phyloP scores from a whole-genome alignment of 2,329 filamentous ascomycete genomes.

The Stachybotrys echinatus region DNA sequence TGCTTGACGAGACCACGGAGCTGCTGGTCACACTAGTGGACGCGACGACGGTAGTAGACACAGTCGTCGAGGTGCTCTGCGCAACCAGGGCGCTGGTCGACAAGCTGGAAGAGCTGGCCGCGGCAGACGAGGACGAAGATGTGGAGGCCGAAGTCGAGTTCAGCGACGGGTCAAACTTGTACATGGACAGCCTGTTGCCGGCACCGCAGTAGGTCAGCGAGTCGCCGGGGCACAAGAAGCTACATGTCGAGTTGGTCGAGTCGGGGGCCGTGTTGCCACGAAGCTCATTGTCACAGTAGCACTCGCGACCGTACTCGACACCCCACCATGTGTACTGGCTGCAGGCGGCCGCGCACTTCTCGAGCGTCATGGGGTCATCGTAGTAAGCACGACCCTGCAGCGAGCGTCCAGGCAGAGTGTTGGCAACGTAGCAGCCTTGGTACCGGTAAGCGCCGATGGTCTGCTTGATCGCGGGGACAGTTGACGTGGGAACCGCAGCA shows the following conservation, averaged over 20 bases:
- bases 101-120: not conserved
- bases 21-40: not conserved
- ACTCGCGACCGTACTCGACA: conserved; percentile 28
- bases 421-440: not conserved
- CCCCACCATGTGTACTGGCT: not conserved
- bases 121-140: not conserved
- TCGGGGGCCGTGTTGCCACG: conserved; percentile 19
- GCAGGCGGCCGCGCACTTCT: not conserved
- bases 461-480: not conserved
- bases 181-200: conserved; percentile 24
- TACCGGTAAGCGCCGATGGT: conserved; percentile 1
- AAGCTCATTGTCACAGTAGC: conserved; percentile 30
- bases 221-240: conserved; percentile 25
- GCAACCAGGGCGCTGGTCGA: not conserved
- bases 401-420: not conserved
- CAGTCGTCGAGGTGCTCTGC: not conserved
- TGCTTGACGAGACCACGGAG: not conserved
- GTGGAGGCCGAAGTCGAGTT: not conserved
- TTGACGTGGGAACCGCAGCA: not conserved
- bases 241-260: conserved; percentile 24
- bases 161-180: conserved; percentile 12
- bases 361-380: conserved; percentile 1
- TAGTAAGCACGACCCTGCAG: not conserved
- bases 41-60: not conserved
- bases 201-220: conserved; percentile 28